Evolutionary conservation across 495 filamentous ascomycete genomes (phyloP).

Genomic region (Hypoxylon cercidicola): DNA sequence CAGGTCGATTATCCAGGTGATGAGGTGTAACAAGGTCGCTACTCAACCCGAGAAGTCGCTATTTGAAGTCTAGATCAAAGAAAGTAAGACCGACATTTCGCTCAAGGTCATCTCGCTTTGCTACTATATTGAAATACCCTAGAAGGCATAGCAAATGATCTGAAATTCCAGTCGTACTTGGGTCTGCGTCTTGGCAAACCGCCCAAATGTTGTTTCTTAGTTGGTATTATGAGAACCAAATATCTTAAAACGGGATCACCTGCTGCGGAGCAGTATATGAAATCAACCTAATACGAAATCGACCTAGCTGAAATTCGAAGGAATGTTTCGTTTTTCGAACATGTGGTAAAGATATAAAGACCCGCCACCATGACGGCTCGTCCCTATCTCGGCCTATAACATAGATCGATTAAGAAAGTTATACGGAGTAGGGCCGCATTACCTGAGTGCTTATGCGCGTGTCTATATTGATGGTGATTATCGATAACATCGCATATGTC

Average conservation of each 20-base stretch:
- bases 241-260: not conserved
- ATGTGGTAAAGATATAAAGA: constrained; percentile 22
- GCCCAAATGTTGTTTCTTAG: not conserved
- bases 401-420: constrained; percentile 16
- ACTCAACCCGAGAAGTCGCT: not conserved
- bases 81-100: constrained; percentile 2
- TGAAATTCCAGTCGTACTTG: not conserved
- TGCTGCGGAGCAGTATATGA: constrained; percentile 3
- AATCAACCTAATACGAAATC: constrained; percentile 11
- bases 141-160: not conserved
- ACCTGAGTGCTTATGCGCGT: constrained; percentile 24
- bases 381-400: constrained; percentile 40
- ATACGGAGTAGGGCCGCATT: constrained; percentile 28
- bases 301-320: constrained; percentile 13
- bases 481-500: constrained; percentile 5
- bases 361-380: constrained; percentile 28
- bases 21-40: not conserved
- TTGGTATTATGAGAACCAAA: not conserved
- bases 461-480: constrained; percentile 12
- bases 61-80: too few relatives aligned
- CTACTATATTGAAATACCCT: not conserved
- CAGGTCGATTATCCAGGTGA: not conserved
- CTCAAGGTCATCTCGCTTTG: constrained; percentile 4
- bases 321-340: constrained; percentile 14
- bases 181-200: constrained; percentile 1